Conservation (phyloP, 2,329 filamentous ascomycete genomes). For the Exophiala sp. region DNA sequence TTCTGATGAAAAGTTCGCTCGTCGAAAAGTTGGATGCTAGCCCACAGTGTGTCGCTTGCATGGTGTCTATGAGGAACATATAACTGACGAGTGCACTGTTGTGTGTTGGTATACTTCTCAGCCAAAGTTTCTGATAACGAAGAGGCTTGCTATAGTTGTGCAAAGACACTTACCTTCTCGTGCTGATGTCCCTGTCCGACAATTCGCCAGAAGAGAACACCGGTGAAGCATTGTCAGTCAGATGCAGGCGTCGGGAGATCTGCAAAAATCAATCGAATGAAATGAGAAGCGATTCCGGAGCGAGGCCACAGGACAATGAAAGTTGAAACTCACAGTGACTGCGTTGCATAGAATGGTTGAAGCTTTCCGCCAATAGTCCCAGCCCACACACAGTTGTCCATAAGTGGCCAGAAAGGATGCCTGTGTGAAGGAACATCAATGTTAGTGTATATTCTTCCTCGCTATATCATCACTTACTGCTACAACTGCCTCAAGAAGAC, state of each 20-base stretch:
- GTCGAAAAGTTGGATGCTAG: neutral
- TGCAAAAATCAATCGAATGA: neutral
- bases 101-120: neutral
- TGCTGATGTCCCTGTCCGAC: neutral
- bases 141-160: neutral
- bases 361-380: conserved; percentile 1
- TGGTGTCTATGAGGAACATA: conserved; percentile 6
- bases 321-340: conserved; percentile 4
- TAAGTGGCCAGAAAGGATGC: conserved; percentile 3
- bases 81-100: conserved; percentile 7
- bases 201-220: neutral
- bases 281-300: neutral
- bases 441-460: neutral
- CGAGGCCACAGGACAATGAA: too few relatives aligned
- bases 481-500: conserved; percentile 4
- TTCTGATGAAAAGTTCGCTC: conserved; percentile 6
- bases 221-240: conserved; percentile 11
- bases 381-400: conserved; percentile 1
- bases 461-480: neutral
- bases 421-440: neutral
- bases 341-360: conserved; percentile 6
- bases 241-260: conserved; percentile 12
- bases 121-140: neutral
- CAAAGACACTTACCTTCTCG: neutral
- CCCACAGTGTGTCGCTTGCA: conserved; percentile 5